Evolutionary conservation across 2,329 filamentous ascomycete species (phyloP), one percentile per base, ranked within the genome.

Genomic region (Fusarium floridanum): DNA sequence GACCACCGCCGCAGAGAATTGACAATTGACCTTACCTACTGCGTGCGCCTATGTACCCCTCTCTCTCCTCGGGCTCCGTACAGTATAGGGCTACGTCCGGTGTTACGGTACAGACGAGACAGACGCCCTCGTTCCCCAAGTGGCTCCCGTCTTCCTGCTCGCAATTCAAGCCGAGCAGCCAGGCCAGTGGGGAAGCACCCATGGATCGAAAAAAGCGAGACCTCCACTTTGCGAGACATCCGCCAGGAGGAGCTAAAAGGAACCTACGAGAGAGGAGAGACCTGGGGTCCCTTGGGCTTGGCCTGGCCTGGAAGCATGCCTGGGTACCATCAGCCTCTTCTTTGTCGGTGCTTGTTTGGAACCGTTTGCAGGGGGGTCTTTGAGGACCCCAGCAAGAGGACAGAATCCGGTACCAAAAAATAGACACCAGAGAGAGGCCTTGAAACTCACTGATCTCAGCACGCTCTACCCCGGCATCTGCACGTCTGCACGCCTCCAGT

Each of bases 201-300:
- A 45, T 45, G 20, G 43, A 20, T 43, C n/a, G n/a, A 32, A 39
- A 45, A 45, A 45, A 45, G 43, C 57, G 57, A 56, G 48, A 62
- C 60, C 41, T 60, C 48, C 59, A 39, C 61, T n/a, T n/a, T 72
- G 61, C 50, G 61, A 74, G 71, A 72, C 72, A 74, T 71, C 24
- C 29, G 61, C 59, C 29, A 60, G 59, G 37, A 50, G n/a, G 34
- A 56, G 27, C 17, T 68, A 56, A 34, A 37, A 65, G 50, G 24
- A 22, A 59, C 53, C 37, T 50, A 50, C 45, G 45, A 50, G 45
- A 50, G 45, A 50, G 22, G 45, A 50, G 45, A 72, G 63, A 61
- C 36, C 59, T 27, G 22, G 53, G 29, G 20, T 39, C 72, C 72
- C 71, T 74, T 59, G 64, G 61, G 16, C 27, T 62, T 62, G 55